Base-by-base conservation (phyloP, 352 stramenopile genomes). In the Aphanomyces cochlioides region DNA sequence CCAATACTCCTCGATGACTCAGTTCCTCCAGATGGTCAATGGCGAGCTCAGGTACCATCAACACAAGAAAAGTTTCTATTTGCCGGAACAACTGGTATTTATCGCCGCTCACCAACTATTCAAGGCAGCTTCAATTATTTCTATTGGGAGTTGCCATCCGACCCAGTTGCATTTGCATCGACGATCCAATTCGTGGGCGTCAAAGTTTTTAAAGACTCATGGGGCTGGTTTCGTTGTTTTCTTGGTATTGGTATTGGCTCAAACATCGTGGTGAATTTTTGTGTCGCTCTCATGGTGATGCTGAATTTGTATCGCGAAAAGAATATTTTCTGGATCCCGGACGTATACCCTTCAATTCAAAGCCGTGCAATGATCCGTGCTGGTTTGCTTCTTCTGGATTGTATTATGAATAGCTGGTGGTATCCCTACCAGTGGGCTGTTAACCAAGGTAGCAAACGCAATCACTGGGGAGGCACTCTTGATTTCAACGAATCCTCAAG, bases 91-190 rank as follows among this genome's bases (percentile, higher is more conserved):
- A 54, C 56, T 15, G 64, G 64, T 38, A 70, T 70, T 28, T 70
- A 39, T 28, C 64, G 64, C 38, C 7, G 36, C 15, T 6, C 64
- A 39, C n/a, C 40, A 7, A 45, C 15, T 1, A 61, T 47, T 17
- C 64, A 70, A 50, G 64, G 12, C 19, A 70, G 50, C 39, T 70
- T 59, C 38, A 19, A 61, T n/a, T 70, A 70, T 41, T 70, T 59
- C 37, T 53, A 59, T 39, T 70, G 64, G 64, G 43, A 45, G 8
- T 10, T 70, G 10, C 64, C 64, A 34, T 10, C 64, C 45, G 21
- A 61, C 28, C 64, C 64, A 19, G 13, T 70, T 50, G 47, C 36
- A 7, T 70, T 70, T 47, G 64, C 47, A 10, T 43, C 12, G 8
- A 5, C 36, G 36, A 70, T 40, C 34, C 34, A 43, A 7, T 70